A percentile compares a stretch with the other conserved stretches of the same genome.
These are phyloP conservation scores for Coemansia biformis DNA, from an alignment of 192 early-diverging fungal species.

Conservation along the genomic window DNA sequence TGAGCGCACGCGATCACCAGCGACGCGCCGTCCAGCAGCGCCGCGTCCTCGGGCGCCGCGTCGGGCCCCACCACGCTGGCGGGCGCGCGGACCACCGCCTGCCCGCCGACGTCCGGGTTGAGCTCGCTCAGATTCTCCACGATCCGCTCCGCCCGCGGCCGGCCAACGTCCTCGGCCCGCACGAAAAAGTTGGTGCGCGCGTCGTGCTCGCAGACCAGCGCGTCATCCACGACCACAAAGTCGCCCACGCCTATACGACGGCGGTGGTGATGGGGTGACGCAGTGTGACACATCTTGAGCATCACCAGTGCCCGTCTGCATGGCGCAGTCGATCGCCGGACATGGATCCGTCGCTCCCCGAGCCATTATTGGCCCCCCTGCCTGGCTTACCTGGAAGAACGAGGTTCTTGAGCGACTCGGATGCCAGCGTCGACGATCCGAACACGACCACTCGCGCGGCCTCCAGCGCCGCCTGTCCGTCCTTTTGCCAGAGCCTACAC, in stretches of 20 bases:
- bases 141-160: slow-evolving; percentile 59
- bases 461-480: slow-evolving; percentile 86
- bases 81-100: slow-evolving; percentile 53
- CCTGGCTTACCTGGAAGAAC: slow-evolving; percentile 77
- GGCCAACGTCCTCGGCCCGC: slow-evolving; percentile 57
- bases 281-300: too few relatives aligned
- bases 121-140: slow-evolving; percentile 70
- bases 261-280: background rate
- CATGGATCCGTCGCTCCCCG: too few relatives aligned
- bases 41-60: slow-evolving; percentile 56
- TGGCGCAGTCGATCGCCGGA: too few relatives aligned
- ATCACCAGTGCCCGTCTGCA: too few relatives aligned
- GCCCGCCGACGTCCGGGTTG: slow-evolving; percentile 79
- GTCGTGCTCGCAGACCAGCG: slow-evolving; percentile 60
- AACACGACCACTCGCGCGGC: slow-evolving; percentile 75
- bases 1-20: slow-evolving; percentile 74
- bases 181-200: slow-evolving; percentile 92
- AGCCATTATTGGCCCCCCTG: too few relatives aligned
- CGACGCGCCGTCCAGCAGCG: slow-evolving; percentile 56
- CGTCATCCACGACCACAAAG: slow-evolving; percentile 79
- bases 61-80: slow-evolving; percentile 59
- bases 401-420: slow-evolving; percentile 92
- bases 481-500: slow-evolving; percentile 88
- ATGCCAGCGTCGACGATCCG: slow-evolving; percentile 76
- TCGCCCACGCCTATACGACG: slow-evolving; percentile 71